Conservation (phyloP, 768 basidiomycete species). For the Gymnopilus junonius region DNA sequence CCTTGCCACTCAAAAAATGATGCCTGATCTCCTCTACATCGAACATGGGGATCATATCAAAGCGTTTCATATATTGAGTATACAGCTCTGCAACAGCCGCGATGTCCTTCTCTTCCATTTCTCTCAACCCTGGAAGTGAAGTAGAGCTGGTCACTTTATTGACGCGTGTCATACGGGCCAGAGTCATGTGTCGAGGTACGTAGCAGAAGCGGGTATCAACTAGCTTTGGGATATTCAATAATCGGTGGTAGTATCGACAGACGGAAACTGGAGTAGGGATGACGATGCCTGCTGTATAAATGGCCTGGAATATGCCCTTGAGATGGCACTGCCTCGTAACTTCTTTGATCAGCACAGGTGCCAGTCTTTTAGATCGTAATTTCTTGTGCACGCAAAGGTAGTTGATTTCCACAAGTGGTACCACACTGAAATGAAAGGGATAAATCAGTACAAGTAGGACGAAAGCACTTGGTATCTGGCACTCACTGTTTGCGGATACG, state of each 20-base stretch:
- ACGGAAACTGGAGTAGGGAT: conserved; percentile 92
- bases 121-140: conserved; percentile 70
- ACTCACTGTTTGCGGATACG: conserved; percentile 85
- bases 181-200: conserved; percentile 84
- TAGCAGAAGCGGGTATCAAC: conserved; percentile 89
- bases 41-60: conserved; percentile 80
- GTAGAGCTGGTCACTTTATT: conserved; percentile 66
- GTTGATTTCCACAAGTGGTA: conserved; percentile 90
- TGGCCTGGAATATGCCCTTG: conserved; percentile 91
- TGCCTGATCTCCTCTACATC: conserved; percentile 81
- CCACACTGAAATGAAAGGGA: conserved; percentile 29
- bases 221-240: conserved; percentile 90
- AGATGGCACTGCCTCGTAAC: conserved; percentile 93
- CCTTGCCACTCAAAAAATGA: conserved; percentile 86
- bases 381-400: conserved; percentile 99
- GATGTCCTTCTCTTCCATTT: conserved; percentile 86
- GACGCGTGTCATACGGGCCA: conserved; percentile 85
- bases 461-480: neutral
- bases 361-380: conserved; percentile 89
- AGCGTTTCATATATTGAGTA: conserved; percentile 80
- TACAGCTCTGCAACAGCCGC: conserved; percentile 72
- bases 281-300: conserved; percentile 94
- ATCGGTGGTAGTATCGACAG: conserved; percentile 93
- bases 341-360: conserved; percentile 97
- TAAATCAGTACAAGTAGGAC: neutral